Base-by-base conservation (phyloP, 352 stramenopile genomes). In the Phytophthora colocasiae region DNA sequence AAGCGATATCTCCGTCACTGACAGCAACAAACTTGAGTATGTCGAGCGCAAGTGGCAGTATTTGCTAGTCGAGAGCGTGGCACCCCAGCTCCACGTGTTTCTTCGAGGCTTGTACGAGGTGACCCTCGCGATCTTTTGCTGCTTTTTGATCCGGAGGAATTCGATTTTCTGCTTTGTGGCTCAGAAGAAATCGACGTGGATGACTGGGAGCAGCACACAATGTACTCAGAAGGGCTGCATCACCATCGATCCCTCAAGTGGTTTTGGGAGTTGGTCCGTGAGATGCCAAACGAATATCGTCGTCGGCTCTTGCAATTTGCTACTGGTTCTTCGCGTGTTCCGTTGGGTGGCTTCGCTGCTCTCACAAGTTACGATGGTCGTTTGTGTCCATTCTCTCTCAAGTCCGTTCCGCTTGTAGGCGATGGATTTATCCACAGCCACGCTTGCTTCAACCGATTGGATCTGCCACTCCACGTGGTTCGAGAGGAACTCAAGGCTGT, bases 121-220 rank as follows among this genome's bases (percentile, higher is more conserved):
- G 11, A 84, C 98, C 96, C 97, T 3, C 80, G 93, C 36, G 77
- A 95, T 4, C 67, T 98, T 10, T 69, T 98, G 10, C 87, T 95
- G 19, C 72, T 98, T 4, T 98, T 99, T 72, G 96, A 98, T 58
- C 96, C 96, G 34, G 92, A 98, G 66, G 95, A 98, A 71, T 76
- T 99, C 4, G 95, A 98, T 64, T 81, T 98, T 39, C 50, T 99
- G 2, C 85, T 98, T 49, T 98, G 94, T 56, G 96, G 95, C n/a
- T 77, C 98, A 36, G 91, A 97, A 4, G 81, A 86, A 59, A 98
- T 98, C 65, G 86, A 98, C 50, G 89, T 98, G n/a, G 80, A 96
- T 9, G 96, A 98, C 66, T 98, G 94, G 95, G 83, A 91, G 69
- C 69, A 65, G n/a, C 68, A 98, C 62, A 98, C 93, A 11, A 73